phyloP scores from a whole-genome alignment of 2,329 filamentous ascomycete species.

The Phialemoniopsis sp. region DNA sequence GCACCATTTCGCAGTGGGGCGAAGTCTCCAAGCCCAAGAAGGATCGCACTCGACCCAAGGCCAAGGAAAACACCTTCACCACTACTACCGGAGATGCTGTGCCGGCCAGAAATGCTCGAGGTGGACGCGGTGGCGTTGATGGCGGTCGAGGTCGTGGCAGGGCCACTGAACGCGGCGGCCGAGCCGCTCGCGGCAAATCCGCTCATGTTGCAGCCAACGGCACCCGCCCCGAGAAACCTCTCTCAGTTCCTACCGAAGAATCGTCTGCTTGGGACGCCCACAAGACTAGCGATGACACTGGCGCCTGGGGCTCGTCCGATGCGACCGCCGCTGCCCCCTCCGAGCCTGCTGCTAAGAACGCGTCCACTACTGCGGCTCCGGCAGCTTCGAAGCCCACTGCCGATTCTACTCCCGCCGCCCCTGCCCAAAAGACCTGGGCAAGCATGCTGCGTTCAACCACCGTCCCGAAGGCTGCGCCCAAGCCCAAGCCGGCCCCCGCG shows the following conservation, averaged over 20 bases:
- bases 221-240: constrained; percentile 51
- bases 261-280: constrained; percentile 57
- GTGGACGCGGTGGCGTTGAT: constrained; percentile 58
- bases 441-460: constrained; percentile 66
- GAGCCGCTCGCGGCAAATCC: constrained; percentile 60
- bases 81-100: constrained; percentile 47
- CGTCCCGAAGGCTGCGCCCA: constrained; percentile 52
- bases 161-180: constrained; percentile 58
- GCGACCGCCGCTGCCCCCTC: constrained; percentile 24
- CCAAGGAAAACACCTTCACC: constrained; percentile 54
- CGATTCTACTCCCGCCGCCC: constrained; percentile 20
- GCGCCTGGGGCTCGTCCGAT: constrained; percentile 38
- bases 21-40: constrained; percentile 81
- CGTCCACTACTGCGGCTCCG: constrained; percentile 19
- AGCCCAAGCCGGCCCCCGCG: constrained; percentile 44
- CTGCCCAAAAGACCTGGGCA: constrained; percentile 63
- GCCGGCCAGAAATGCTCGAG: constrained; percentile 44
- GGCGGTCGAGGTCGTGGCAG: constrained; percentile 59
- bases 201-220: constrained; percentile 58
- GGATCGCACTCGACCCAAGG: constrained; percentile 67
- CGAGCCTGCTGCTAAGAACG: constrained; percentile 24
- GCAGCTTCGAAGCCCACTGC: constrained; percentile 27
- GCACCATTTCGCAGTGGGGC: constrained; percentile 77
- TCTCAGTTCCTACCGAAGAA: constrained; percentile 68
- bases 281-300: constrained; percentile 33